A percentile compares a stretch with the other conserved stretches of the same genome.
These are phyloP conservation scores for Globisporangium iwayamae DNA, from an alignment of 352 stramenopile species.

Conservation along the genomic window DNA sequence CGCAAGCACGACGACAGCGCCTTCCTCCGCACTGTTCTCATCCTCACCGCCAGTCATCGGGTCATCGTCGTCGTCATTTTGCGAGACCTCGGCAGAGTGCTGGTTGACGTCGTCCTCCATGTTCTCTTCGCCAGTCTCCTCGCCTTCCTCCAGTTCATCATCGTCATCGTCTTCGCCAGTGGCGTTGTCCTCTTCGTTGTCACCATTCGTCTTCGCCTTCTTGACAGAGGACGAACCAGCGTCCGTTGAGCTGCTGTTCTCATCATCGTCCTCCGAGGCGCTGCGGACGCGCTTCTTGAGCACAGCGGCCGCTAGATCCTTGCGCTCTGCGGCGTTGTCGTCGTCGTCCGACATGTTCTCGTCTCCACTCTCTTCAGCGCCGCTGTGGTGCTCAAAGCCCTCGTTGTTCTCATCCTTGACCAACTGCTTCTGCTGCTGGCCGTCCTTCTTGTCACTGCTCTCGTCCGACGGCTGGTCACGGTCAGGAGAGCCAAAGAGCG, in stretches of 20 bases:
- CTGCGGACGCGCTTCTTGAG: constrained; percentile 50
- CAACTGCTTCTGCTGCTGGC: neutral
- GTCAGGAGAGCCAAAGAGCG: constrained; percentile 62
- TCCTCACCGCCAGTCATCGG: constrained; percentile 22
- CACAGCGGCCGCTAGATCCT: constrained; percentile 24
- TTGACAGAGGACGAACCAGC: constrained; percentile 14
- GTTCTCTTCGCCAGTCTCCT: constrained; percentile 17
- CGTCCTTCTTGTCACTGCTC: constrained; percentile 39
- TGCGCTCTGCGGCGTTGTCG: constrained; percentile 37
- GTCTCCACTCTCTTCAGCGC: constrained; percentile 31
- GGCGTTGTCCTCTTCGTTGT: constrained; percentile 13
- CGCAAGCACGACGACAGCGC: neutral
- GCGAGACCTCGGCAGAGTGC: constrained; percentile 1
- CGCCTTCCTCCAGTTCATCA: constrained; percentile 17
- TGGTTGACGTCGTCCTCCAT: constrained; percentile 11
- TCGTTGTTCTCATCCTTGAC: constrained; percentile 28
- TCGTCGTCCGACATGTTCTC: constrained; percentile 37
- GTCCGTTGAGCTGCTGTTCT: constrained; percentile 14
- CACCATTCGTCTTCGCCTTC: constrained; percentile 23
- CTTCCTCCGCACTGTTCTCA: constrained; percentile 6
- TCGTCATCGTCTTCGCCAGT: constrained; percentile 20
- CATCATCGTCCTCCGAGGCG: constrained; percentile 28
- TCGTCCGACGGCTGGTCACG: constrained; percentile 37
- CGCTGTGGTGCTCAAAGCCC: constrained; percentile 15
- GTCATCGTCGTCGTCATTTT: constrained; percentile 26